phyloP scores from a whole-genome alignment of 2,329 filamentous ascomycete species.

The Penicillium brevicompactum region DNA sequence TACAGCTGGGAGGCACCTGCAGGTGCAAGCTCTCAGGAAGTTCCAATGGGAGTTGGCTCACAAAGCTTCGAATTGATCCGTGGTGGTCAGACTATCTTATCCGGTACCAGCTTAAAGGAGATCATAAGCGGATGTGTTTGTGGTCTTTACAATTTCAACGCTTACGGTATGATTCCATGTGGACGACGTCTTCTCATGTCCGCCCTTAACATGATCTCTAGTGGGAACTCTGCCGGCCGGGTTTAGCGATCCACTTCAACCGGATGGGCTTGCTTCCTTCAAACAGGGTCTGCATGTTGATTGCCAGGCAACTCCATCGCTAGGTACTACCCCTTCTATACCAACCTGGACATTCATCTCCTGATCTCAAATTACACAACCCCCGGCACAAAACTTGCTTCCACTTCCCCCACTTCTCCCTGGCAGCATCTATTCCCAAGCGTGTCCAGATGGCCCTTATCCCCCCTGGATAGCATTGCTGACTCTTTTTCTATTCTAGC shows the following conservation, averaged over 20 bases:
- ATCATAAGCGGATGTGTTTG: slow-evolving; percentile 23
- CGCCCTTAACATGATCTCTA: background rate
- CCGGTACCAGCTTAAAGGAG: slow-evolving; percentile 20
- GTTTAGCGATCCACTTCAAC: slow-evolving; percentile 20
- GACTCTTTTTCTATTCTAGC: no score
- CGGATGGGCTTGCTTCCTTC: slow-evolving; percentile 24
- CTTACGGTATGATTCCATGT: slow-evolving; percentile 34
- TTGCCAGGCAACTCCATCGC: slow-evolving; percentile 25
- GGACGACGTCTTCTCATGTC: background rate
- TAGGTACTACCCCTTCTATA: slow-evolving; percentile 19
- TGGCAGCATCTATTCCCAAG: no score
- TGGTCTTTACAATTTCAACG: slow-evolving; percentile 43
- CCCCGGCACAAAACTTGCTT: no score
- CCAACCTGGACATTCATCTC: background rate
- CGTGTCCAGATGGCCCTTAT: no score
- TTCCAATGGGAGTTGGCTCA: slow-evolving; percentile 47
- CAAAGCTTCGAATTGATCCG: slow-evolving; percentile 50
- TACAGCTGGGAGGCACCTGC: slow-evolving; percentile 38
- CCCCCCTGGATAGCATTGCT: no score
- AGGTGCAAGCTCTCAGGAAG: slow-evolving; percentile 44
- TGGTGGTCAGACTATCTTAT: slow-evolving; percentile 33
- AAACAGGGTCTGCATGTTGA: slow-evolving; percentile 21
- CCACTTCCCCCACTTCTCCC: no score
- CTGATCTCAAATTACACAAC: background rate
- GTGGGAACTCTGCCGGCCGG: slow-evolving; percentile 27